Conservation (phyloP, 768 basidiomycete genomes). For the Naganishia vishniacii region DNA sequence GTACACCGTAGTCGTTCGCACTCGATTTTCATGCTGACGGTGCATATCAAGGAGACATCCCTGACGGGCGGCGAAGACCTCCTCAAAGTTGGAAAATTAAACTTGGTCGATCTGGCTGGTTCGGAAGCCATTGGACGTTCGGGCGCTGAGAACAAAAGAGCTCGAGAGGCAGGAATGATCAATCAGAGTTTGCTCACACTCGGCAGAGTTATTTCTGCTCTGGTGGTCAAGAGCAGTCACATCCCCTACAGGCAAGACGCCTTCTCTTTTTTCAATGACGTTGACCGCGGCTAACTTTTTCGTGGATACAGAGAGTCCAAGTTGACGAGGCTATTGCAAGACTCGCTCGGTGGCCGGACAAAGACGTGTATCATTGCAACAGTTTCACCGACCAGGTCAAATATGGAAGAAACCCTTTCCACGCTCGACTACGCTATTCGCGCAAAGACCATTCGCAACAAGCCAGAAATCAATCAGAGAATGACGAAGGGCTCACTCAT, state of each 20-base stretch:
- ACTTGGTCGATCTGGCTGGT: slow-evolving; percentile 93
- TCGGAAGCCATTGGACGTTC: slow-evolving; percentile 95
- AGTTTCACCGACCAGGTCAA: slow-evolving; percentile 84
- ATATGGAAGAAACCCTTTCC: slow-evolving; percentile 93
- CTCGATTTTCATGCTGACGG: slow-evolving; percentile 92
- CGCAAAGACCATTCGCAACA: slow-evolving; percentile 90
- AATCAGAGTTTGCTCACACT: slow-evolving; percentile 96
- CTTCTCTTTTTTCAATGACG: slow-evolving; percentile 2
- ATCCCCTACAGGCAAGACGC: slow-evolving; percentile 76
- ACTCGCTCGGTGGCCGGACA: slow-evolving; percentile 93
- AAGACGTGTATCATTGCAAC: slow-evolving; percentile 98
- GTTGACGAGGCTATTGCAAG: slow-evolving; percentile 92
- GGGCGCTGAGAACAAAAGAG: slow-evolving; percentile 89
- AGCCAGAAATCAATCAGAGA: slow-evolving; percentile 89
- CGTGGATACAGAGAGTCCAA: slow-evolving; percentile 78
- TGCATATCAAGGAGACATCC: slow-evolving; percentile 77
- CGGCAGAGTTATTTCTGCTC: slow-evolving; percentile 89
- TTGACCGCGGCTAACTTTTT: background rate
- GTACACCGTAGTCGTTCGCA: slow-evolving; percentile 80
- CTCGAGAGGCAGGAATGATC: slow-evolving; percentile 96
- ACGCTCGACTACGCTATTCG: slow-evolving; percentile 94
- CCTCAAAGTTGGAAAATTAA: slow-evolving; percentile 87
- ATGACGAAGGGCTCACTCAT: slow-evolving; percentile 86
- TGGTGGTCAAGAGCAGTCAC: slow-evolving; percentile 85
- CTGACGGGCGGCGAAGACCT: slow-evolving; percentile 69